A percentile compares a stretch with the other conserved stretches of the same genome.
Evolutionary conservation across 345 rosid species (phyloP).

Genomic region (Lumnitzera littorea): DNA sequence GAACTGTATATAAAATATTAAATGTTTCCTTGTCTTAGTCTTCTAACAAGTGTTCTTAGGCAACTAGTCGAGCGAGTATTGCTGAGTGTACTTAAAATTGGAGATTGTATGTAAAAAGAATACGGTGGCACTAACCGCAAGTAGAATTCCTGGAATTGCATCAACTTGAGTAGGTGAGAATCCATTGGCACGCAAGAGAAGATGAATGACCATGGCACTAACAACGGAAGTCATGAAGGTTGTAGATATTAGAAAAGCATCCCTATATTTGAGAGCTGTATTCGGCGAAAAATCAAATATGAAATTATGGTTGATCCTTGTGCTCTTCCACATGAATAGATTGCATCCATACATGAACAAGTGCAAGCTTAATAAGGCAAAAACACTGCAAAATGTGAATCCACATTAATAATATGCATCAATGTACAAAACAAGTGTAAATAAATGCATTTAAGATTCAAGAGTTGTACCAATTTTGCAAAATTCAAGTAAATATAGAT

Average conservation of each 20-base stretch:
- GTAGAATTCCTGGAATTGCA: constrained; percentile 82
- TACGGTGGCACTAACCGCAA: constrained; percentile 36
- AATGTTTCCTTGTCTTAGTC: no score
- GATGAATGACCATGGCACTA: constrained; percentile 83
- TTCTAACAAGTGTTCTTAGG: no score
- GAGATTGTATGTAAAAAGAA: not conserved
- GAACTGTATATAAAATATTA: no score
- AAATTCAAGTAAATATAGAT: no score
- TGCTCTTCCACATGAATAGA: constrained; percentile 77
- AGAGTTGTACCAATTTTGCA: no score
- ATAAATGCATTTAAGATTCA: no score
- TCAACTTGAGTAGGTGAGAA: constrained; percentile 70
- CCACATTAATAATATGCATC: not conserved
- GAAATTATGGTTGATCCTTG: constrained; percentile 81
- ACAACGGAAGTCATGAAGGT: constrained; percentile 92
- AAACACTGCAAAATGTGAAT: constrained; percentile 44
- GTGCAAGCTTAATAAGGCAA: constrained; percentile 87
- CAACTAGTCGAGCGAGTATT: no score
- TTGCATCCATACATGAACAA: constrained; percentile 97
- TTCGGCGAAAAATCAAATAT: constrained; percentile 76
- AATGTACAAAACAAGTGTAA: no score
- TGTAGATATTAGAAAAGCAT: constrained; percentile 83
- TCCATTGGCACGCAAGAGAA: constrained; percentile 63
- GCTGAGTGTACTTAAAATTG: no score
- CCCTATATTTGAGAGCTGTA: constrained; percentile 81